Base-by-base conservation (phyloP, 1,139 yeast genomes). In the Scheffersomyces parashehatae region DNA sequence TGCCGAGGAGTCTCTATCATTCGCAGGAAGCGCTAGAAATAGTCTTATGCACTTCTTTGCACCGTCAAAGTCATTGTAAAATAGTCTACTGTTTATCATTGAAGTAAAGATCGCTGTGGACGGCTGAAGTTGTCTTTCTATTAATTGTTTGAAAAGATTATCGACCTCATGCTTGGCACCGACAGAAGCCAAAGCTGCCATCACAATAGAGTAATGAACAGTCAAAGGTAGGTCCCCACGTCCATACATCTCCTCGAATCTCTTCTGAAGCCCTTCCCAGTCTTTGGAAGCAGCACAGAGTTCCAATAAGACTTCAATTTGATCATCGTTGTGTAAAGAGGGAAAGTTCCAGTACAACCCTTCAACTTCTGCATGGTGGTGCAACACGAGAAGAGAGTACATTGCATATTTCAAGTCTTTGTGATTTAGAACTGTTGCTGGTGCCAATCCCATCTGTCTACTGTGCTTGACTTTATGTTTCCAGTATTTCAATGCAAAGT, bases 211-310 rank as follows among this genome's bases (percentile, higher is more conserved):
- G 57, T 86, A 87, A 56, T 86, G 90, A 5, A 67, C 58, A 11
- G 77, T 64, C 39, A 75, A 75, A 0, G 90, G 87, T 20, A 79
- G 62, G 35, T 77, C 68, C 1, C 83, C 84, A 24, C 73, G 65
- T 2, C 83, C 83, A 49, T 81, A 77, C 60, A 85, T 68, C 2
- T 70, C 73, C 49, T 85, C 88, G 55, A 88, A 84, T 40, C 81
- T 77, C n/a, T 65, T 55, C 56, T 84, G 85, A 47, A 88, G 68
- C 5, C 75, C 66, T 28, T 65, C 64, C 86, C 90, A 86, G 50
- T 83, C 79, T 35, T 77, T 71, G 12, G 69, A 60, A 35, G 69
- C 65, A 2, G 86, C 82, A 47, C 83, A 73, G 2, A 83, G 69
- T 12, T 64, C 52, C 34, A 82, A 64, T 12, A 81, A 53, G 6